Base-by-base conservation (phyloP, 345 rosid genomes). In the Heritiera fomes region DNA sequence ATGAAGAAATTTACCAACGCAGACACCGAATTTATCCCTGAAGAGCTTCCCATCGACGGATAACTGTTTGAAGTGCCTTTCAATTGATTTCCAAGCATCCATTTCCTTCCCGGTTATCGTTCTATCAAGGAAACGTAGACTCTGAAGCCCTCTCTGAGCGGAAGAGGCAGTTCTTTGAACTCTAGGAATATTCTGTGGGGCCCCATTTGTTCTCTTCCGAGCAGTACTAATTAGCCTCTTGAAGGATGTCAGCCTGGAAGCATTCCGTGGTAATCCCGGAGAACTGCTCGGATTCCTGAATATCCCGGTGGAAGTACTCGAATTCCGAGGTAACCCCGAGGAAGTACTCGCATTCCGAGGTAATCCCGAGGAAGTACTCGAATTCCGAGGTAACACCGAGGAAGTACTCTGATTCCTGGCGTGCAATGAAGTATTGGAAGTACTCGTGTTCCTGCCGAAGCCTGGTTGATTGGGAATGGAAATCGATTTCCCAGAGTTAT, bases 51-150 rank as follows among this genome's bases (percentile, higher is more conserved):
- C 98, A 43, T 85, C 82, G 59, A 87, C 85, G 0, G 97, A 86
- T 65, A 85, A 86, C 81, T 92, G 97, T 66, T 87, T 69, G 77
- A 96, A 96, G 18, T 95, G 89, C 72, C 77, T 88, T 81, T 94
- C 99, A 23, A 89, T 91, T 8, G 98, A 84, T 83, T 82, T 87
- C 99, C 99, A 92, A 3, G 94, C 94, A 76, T 96, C 98, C 20
- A 50, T 74, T 73, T 96, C 98, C 67, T 88, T 89, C 70, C 99
- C 98, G 0, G 97, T 88, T 20, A 84, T 78, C 1, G 95, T 89
- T 66, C 92, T 83, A 40, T 96, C 98, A 61, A 96, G 92, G 80
- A 96, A 96, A 80, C 95, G 85, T 50, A 96, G 83, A 80, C 94
- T 92, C 77, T 90, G 87, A 15, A 94, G 89, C 34, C 98, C 98